Base-by-base conservation (phyloP, 23 red algal genomes). In the Gracilaria caudata region DNA sequence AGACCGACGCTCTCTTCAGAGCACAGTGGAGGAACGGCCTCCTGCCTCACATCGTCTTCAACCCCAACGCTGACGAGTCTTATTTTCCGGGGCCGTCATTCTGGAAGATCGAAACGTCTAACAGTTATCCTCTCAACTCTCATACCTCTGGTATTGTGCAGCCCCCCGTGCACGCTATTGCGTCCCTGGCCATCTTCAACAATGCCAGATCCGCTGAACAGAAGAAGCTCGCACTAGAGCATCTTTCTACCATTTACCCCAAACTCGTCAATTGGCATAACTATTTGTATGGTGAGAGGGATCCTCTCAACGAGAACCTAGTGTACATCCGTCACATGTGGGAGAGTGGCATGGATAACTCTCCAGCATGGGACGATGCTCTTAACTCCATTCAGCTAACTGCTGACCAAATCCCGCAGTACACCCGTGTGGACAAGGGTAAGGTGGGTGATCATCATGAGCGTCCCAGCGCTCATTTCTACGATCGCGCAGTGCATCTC, bases 271-370 rank as follows among this genome's bases (percentile, higher is more conserved):
- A 55, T 0, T 92, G 78, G 73, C 89, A 92, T 21, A 51, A 82
- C 43, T 92, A 82, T 32, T 51, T 92, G 0, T 92, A 92, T 36
- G 39, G 53, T 34, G 89, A 80, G 26, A 80, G 89, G 19, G 89
- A 92, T 72, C 79, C 71, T 4, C 43, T 83, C 36, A 78, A 85
- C 17, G 64, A 81, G 36, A 65, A 68, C 26, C 79, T 80, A 8
- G 89, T 92, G 34, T 92, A 49, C 81, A 85, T 92, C 20, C 78
- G 78, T 77, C 89, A 92, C 79, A 81, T 83, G 79, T 92, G 89
- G 89, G 89, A 92, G 75, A 81, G 77, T 81, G 89, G 89, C 4
- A 92, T 92, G 89, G 89, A 92, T 29, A 92, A 92, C 46, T 83
- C 89, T 44, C 89, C 89, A 3, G 73, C 75, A 21, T 92, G 89